phyloP scores from a whole-genome alignment of 83 land plant species.

The Larix sibirica region DNA sequence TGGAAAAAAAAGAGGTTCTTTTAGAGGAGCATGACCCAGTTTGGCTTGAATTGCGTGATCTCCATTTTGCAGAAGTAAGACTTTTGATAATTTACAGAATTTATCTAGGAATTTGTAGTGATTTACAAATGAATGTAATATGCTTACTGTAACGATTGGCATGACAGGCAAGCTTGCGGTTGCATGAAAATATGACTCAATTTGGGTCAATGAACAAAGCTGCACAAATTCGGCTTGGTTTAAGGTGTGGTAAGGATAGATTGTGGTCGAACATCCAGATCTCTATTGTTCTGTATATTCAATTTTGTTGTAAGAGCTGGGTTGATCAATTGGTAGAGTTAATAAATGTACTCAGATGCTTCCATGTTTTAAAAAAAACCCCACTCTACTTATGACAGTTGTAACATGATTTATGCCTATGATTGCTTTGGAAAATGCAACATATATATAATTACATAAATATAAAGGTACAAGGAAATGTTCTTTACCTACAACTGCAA shows the following conservation, averaged over 20 bases:
- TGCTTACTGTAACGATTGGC: not conserved
- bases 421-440: too few relatives aligned
- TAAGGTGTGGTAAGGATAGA: slow-evolving; percentile 30
- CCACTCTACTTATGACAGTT: not conserved
- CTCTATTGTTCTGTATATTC: too few relatives aligned
- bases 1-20: slow-evolving; percentile 92
- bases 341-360: not conserved
- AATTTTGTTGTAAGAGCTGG: not conserved
- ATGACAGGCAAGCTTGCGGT: slow-evolving; percentile 65
- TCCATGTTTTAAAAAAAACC: not conserved
- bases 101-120: too few relatives aligned
- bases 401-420: not conserved
- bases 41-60: slow-evolving; percentile 98
- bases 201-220: slow-evolving; percentile 76
- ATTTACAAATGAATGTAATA: too few relatives aligned
- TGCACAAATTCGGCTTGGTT: slow-evolving; percentile 67
- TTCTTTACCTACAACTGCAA: too few relatives aligned
- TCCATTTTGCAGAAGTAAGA: slow-evolving; percentile 94
- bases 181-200: slow-evolving; percentile 70
- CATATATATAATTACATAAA: too few relatives aligned
- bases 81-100: not conserved
- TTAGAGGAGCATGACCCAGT: slow-evolving; percentile 99
- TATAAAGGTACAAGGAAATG: too few relatives aligned
- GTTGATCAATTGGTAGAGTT: not conserved
- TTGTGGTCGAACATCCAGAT: not conserved